These are phyloP conservation scores for Tetrapyrgos nigripes DNA, from an alignment of 1,284 basidiomycete species.

Conservation along the genomic window DNA sequence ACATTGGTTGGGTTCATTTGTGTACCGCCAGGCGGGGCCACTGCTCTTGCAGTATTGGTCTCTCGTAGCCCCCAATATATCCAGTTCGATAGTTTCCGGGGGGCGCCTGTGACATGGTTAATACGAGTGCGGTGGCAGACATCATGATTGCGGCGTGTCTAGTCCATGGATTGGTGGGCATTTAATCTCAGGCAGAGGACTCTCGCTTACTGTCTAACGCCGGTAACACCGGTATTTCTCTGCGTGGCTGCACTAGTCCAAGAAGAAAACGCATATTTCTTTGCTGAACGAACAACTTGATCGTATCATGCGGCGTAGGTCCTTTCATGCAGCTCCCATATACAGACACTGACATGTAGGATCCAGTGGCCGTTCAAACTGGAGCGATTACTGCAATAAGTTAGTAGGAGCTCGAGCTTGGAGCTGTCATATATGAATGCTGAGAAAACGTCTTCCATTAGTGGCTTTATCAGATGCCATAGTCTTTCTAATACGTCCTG, in stretches of 20 bases:
- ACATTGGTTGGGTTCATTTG: too few relatives aligned
- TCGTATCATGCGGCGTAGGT: constrained; percentile 12
- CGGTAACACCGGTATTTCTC: not conserved
- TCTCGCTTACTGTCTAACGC: not conserved
- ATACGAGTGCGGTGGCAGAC: constrained; percentile 13
- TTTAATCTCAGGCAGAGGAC: too few relatives aligned
- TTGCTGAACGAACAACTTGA: constrained; percentile 5
- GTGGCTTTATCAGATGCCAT: constrained; percentile 15
- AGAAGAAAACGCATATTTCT: constrained; percentile 4
- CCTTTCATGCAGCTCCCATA: not conserved
- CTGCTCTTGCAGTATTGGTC: constrained; percentile 4
- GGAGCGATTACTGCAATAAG: constrained; percentile 16
- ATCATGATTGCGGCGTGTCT: constrained; percentile 12
- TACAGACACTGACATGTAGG: not conserved
- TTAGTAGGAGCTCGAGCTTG: too few relatives aligned
- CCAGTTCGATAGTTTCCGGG: not conserved
- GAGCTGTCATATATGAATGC: too few relatives aligned
- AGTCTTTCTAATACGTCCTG: constrained; percentile 10
- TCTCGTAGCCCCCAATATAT: not conserved
- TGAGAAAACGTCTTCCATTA: too few relatives aligned
- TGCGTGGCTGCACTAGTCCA: constrained; percentile 3
- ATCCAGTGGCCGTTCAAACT: constrained; percentile 15
- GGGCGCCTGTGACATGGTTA: constrained; percentile 10
- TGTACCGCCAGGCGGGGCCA: constrained; percentile 11
- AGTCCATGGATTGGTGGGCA: constrained; percentile 9